Evolutionary conservation across 352 stramenopile species (phyloP), one percentile per base, ranked within the genome.

Genomic region (Phytophthora pluvialis): DNA sequence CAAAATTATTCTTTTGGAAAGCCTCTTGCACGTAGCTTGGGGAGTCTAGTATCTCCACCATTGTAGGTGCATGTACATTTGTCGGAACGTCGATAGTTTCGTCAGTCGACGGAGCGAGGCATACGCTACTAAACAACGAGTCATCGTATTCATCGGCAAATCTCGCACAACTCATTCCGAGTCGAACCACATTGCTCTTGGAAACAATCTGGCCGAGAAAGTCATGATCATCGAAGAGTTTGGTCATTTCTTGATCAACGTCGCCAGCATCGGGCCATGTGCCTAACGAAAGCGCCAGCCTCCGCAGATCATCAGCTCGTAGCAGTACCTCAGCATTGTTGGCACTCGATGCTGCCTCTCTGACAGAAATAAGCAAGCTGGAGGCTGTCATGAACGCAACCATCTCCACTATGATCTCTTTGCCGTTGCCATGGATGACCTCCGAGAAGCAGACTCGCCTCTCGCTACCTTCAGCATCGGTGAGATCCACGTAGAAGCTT

Each of bases 161-260:
- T 4, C 29, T 25, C 38, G 47, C 25, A 29, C 60, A 72, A 43
- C 11, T 61, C 28, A 77, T 65, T 25, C 54, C 67, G n/a, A 67
- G 68, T 9, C 40, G 66, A 26, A 89, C 8, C 11, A 77, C 51
- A 29, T 78, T 76, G 16, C 56, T 77, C 15, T 77, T 70, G 3
- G 67, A 75, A 2, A 64, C 58, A 5, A 77, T 38, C 12, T 69
- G 39, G 1, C 46, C 40, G 7, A 86, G 59, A 40, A 88, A 89
- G 1, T 67, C 60, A 0, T 53, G 32, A 38, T 89, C 65, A 31
- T 69, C 52, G 31, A 83, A 36, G 10, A 86, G 25, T 7, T n/a
- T 29, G 11, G 28, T 44, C 28, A 73, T 28, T 1, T 70, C 43
- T 29, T 71, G 46, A 36, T 49, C 15, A 21, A 31, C n/a, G 15